A percentile compares a stretch with the other conserved stretches of the same genome.
Conservation (phyloP, 768 basidiomycete genomes). For the Lepiota venenata region DNA sequence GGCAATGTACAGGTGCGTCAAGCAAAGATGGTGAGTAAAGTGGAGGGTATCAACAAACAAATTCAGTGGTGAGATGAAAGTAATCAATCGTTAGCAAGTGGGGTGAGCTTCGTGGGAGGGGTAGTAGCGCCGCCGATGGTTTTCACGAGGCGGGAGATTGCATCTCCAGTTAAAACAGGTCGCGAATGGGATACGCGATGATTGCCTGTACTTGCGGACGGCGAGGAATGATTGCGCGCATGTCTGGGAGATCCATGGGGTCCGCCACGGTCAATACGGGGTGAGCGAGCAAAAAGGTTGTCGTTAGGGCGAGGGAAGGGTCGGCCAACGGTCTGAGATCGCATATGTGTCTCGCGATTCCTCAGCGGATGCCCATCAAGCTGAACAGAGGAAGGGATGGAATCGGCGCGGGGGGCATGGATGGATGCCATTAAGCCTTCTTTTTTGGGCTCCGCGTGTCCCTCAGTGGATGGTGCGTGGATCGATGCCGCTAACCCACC, state of each 20-base stretch:
- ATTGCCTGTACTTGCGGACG: conserved; percentile 37
- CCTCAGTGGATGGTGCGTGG: conserved; percentile 15
- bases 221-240: conserved; percentile 65
- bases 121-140: conserved; percentile 45
- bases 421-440: conserved; percentile 45
- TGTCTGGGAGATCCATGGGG: conserved; percentile 38
- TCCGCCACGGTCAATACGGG: conserved; percentile 43
- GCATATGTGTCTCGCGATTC: conserved; percentile 41
- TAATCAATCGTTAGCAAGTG: conserved; percentile 13
- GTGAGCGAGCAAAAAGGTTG: conserved; percentile 25
- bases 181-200: conserved; percentile 31
- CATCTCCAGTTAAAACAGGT: conserved; percentile 73
- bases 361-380: conserved; percentile 14
- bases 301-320: conserved; percentile 28
- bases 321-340: conserved; percentile 57
- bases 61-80: background rate
- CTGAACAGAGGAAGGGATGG: conserved; percentile 37
- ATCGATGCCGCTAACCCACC: conserved; percentile 19
- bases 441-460: conserved; percentile 6
- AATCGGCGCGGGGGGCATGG: conserved; percentile 46
- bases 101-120: conserved; percentile 19
- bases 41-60: conserved; percentile 3
- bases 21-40: background rate
- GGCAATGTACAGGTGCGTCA: background rate
- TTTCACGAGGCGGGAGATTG: conserved; percentile 60